Percentiles rank a stretch among this genome's conserved stretches.
Conservation (phyloP, 2,329 filamentous ascomycete species). For the Fusarium sp. region DNA sequence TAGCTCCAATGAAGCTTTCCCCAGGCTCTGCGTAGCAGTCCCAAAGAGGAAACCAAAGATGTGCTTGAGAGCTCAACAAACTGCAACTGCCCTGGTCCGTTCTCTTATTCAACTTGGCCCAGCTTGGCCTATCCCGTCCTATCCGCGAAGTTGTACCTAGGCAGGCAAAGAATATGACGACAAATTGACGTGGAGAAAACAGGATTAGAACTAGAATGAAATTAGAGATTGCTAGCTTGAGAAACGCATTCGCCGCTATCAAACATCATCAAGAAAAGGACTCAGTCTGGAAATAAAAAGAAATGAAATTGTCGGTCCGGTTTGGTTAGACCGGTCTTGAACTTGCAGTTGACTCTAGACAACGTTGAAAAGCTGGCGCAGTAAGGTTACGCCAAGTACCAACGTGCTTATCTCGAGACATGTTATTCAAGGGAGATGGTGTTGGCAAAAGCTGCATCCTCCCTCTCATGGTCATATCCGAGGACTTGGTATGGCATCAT, state of each 20-base stretch:
- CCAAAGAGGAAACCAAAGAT: constrained; percentile 36
- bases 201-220: constrained; percentile 4
- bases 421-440: constrained; percentile 15
- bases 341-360: not conserved
- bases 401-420: constrained; percentile 17
- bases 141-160: constrained; percentile 8
- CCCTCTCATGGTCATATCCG: not conserved
- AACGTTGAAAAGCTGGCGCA: not conserved
- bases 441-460: constrained; percentile 7
- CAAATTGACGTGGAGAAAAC: constrained; percentile 11
- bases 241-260: not conserved
- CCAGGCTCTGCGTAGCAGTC: constrained; percentile 33
- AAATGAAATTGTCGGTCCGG: not conserved
- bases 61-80: constrained; percentile 40
- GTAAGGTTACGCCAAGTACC: constrained; percentile 20
- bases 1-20: constrained; percentile 30
- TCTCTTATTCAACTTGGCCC: constrained; percentile 14
- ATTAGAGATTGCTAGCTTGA: not conserved
- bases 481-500: not conserved
- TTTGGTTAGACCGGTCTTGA: not conserved
- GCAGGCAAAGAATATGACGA: constrained; percentile 22
- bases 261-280: constrained; percentile 1
- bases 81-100: constrained; percentile 32
- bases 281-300: constrained; percentile 11
- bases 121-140: constrained; percentile 23